These are phyloP conservation scores for Ambrosiella xylebori DNA, from an alignment of 2,329 filamentous ascomycete genomes.

Conservation along the genomic window DNA sequence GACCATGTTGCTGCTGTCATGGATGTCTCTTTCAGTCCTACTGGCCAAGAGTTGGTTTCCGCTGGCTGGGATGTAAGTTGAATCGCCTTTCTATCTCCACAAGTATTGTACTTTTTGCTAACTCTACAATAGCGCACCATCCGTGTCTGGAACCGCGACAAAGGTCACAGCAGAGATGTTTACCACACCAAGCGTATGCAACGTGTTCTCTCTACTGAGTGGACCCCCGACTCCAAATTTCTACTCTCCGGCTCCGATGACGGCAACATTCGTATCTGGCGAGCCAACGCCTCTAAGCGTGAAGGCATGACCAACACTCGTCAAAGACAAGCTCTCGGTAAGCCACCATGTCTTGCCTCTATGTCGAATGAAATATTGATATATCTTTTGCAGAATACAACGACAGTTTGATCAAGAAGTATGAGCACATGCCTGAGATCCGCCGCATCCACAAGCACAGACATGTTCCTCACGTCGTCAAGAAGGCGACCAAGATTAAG, in stretches of 20 bases:
- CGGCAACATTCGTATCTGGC: constrained; percentile 74
- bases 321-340: constrained; percentile 57
- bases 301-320: constrained; percentile 72
- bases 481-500: constrained; percentile 96
- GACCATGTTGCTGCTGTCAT: constrained; percentile 84
- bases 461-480: constrained; percentile 79
- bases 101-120: constrained; percentile 27
- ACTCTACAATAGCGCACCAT: constrained; percentile 43
- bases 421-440: constrained; percentile 92
- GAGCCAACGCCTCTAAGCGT: constrained; percentile 65
- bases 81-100: constrained; percentile 1
- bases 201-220: constrained; percentile 69
- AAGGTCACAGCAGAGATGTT: constrained; percentile 75
- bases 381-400: constrained; percentile 51
- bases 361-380: neutral
- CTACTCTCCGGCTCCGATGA: constrained; percentile 84
- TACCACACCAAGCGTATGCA: constrained; percentile 99
- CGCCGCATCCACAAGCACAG: constrained; percentile 77
- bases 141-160: constrained; percentile 62
- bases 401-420: constrained; percentile 63
- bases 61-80: constrained; percentile 50
- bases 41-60: constrained; percentile 80
- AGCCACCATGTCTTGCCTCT: neutral
- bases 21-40: constrained; percentile 91
- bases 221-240: constrained; percentile 80